These are phyloP conservation scores for Ustilaginoidea virens DNA, from an alignment of 2,329 filamentous ascomycete genomes.

Conservation along the genomic window DNA sequence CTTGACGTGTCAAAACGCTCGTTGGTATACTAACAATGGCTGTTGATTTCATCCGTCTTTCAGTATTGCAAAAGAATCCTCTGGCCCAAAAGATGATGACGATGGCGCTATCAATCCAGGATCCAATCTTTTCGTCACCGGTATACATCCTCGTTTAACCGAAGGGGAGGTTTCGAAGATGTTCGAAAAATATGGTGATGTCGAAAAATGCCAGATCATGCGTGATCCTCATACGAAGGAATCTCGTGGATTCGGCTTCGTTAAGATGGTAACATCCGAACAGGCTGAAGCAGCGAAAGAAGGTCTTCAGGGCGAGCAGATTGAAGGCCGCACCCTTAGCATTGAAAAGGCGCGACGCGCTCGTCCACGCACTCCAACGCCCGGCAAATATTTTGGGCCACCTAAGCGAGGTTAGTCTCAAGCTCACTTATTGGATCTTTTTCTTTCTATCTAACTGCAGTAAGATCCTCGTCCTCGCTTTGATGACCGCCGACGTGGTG, in stretches of 20 bases:
- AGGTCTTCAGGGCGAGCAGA: slow-evolving; percentile 83
- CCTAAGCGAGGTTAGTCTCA: slow-evolving; percentile 76
- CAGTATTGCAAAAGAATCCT: slow-evolving; percentile 37
- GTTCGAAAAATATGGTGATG: slow-evolving; percentile 97
- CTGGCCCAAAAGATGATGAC: slow-evolving; percentile 43
- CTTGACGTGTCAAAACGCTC: no score
- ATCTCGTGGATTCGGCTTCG: slow-evolving; percentile 96
- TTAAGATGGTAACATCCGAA: slow-evolving; percentile 94
- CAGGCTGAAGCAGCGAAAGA: slow-evolving; percentile 96
- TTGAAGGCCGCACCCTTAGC: slow-evolving; percentile 89
- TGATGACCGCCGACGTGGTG: slow-evolving; percentile 50
- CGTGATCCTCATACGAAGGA: slow-evolving; percentile 96
- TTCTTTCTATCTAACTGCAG: background rate
- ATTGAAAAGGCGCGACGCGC: slow-evolving; percentile 97
- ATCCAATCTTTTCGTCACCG: slow-evolving; percentile 97
- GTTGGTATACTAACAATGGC: no score
- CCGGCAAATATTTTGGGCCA: slow-evolving; percentile 97
- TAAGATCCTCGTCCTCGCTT: slow-evolving; percentile 27
- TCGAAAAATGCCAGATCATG: slow-evolving; percentile 99
- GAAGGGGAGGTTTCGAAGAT: slow-evolving; percentile 87
- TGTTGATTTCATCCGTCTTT: background rate
- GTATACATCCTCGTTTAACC: slow-evolving; percentile 82
- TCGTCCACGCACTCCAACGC: slow-evolving; percentile 87
- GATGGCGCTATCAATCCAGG: slow-evolving; percentile 79
- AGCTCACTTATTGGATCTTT: slow-evolving; percentile 3